Conservation (phyloP, 768 basidiomycete species). For the Collybiopsis confluens region DNA sequence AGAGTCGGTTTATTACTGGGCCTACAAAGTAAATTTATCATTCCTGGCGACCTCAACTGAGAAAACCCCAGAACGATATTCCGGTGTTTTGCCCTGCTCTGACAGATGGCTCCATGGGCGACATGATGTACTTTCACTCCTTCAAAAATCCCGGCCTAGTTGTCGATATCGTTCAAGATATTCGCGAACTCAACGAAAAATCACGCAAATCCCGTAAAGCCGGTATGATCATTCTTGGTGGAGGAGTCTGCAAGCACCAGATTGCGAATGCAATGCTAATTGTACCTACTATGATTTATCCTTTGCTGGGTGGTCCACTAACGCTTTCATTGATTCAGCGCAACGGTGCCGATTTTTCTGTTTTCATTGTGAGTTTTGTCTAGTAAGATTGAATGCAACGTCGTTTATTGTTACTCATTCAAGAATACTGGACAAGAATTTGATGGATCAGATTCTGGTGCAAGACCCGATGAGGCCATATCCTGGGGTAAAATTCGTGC, state of each 20-base stretch:
- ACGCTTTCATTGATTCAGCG: slow-evolving; percentile 48
- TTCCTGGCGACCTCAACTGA: slow-evolving; percentile 11
- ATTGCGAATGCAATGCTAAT: slow-evolving; percentile 99
- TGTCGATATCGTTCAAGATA: slow-evolving; percentile 93
- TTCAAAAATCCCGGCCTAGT: slow-evolving; percentile 82
- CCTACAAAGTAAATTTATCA: slow-evolving; percentile 78
- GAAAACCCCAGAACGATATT: slow-evolving; percentile 79
- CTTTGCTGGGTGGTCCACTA: slow-evolving; percentile 3
- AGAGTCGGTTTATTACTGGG: slow-evolving; percentile 98
- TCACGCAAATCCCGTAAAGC: slow-evolving; percentile 86
- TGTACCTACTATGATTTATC: slow-evolving; percentile 40
- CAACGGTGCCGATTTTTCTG: slow-evolving; percentile 96
- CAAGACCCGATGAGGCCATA: slow-evolving; percentile 94
- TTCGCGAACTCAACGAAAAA: slow-evolving; percentile 86
- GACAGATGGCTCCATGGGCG: slow-evolving; percentile 96
- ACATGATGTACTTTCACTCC: slow-evolving; percentile 99
- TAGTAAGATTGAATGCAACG: background rate
- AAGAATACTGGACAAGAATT: slow-evolving; percentile 99
- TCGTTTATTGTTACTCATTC: slow-evolving; percentile 10
- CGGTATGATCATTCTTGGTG: slow-evolving; percentile 97
- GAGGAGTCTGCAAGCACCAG: slow-evolving; percentile 98
- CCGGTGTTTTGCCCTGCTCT: slow-evolving; percentile 98
- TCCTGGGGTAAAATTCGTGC: slow-evolving; percentile 98
- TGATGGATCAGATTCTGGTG: slow-evolving; percentile 97
- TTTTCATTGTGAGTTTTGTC: slow-evolving; percentile 71